phyloP scores from a whole-genome alignment of 2,329 filamentous ascomycete genomes.

The Cryphonectria carpinicola region DNA sequence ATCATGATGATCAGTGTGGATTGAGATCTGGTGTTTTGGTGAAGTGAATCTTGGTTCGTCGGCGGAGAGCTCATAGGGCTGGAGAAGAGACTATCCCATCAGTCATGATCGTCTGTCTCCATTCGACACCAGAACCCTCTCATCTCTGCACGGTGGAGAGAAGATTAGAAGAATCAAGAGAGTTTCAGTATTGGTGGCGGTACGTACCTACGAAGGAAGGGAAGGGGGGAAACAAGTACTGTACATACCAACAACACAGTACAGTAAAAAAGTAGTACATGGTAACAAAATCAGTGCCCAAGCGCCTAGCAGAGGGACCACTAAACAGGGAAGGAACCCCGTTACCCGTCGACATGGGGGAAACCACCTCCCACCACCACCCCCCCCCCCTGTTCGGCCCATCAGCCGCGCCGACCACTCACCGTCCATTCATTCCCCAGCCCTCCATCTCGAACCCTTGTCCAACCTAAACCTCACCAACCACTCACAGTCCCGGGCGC shows the following conservation, averaged over 20 bases:
- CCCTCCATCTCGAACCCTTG: neutral
- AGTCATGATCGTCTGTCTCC: neutral
- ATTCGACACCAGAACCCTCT: neutral
- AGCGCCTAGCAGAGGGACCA: constrained; percentile 19
- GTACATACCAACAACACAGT: neutral
- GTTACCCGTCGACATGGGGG: constrained; percentile 3
- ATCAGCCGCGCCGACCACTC: constrained; percentile 26
- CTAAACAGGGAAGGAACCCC: constrained; percentile 20
- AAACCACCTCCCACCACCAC: neutral
- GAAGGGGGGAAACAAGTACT: too few species aligned
- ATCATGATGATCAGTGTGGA: neutral
- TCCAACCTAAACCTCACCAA: neutral
- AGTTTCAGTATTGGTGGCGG: neutral
- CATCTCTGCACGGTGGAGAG: neutral
- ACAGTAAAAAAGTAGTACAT: constrained; percentile 1
- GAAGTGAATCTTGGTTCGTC: neutral
- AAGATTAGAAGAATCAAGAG: neutral
- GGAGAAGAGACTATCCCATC: neutral
- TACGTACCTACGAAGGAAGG: neutral
- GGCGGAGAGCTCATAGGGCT: neutral
- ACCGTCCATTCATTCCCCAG: constrained; percentile 20
- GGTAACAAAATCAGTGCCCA: neutral
- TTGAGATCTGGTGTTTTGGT: neutral
- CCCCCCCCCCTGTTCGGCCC: constrained; percentile 8
- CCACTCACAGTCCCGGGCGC: neutral